These are phyloP conservation scores for Nidularia sp. DNA, from an alignment of 768 basidiomycete genomes.

Conservation along the genomic window DNA sequence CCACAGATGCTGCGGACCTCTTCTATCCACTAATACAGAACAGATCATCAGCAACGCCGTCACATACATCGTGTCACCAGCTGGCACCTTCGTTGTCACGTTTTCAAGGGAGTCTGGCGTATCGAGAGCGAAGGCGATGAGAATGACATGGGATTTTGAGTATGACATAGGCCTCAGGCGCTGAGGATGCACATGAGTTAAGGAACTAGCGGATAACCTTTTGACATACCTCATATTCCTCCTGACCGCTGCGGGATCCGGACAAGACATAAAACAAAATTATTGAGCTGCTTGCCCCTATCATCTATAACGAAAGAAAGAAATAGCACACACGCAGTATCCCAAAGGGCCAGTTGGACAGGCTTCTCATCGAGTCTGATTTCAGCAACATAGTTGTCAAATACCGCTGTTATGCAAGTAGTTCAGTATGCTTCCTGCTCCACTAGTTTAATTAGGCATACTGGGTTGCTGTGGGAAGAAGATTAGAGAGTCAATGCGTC, in stretches of 20 bases:
- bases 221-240: conserved; percentile 86
- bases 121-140: conserved; percentile 96
- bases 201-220: background rate
- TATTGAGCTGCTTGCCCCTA: background rate
- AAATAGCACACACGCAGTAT: conserved; percentile 82
- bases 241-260: conserved; percentile 71
- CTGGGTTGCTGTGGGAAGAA: conserved; percentile 49
- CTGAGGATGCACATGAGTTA: conserved; percentile 28
- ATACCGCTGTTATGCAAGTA: conserved; percentile 64
- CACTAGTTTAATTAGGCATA: conserved; percentile 22
- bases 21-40: conserved; percentile 80
- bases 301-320: background rate
- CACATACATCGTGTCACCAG: background rate
- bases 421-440: conserved; percentile 10
- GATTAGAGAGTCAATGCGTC: conserved; percentile 5
- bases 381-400: conserved; percentile 99
- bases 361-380: conserved; percentile 97
- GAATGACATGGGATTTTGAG: conserved; percentile 97
- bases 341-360: conserved; percentile 96
- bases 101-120: conserved; percentile 97
- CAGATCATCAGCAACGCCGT: background rate
- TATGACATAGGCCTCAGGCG: conserved; percentile 95
- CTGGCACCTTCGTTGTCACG: conserved; percentile 80
- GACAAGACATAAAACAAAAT: background rate
- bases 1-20: conserved; percentile 98